Evolutionary conservation across 495 filamentous ascomycete species (phyloP).

Genomic region (Hypoxylon cercidicola): DNA sequence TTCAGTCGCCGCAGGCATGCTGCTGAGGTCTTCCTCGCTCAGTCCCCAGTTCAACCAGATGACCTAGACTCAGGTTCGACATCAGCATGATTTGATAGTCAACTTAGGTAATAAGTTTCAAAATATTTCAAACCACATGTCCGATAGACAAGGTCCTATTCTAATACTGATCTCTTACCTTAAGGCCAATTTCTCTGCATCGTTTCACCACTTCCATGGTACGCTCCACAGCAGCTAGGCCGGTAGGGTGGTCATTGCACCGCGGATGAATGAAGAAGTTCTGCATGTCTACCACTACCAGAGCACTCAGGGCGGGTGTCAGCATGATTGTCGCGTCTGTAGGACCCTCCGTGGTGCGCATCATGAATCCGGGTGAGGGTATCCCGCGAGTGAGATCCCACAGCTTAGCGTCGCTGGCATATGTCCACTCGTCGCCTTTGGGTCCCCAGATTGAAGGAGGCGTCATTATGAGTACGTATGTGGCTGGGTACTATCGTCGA

Average conservation of each 20-base stretch:
- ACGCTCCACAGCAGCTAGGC: slow-evolving; percentile 47
- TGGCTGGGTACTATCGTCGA: no score
- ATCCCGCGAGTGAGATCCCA: slow-evolving; percentile 40
- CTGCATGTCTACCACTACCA: slow-evolving; percentile 70
- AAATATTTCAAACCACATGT: neutral
- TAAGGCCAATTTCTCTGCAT: slow-evolving; percentile 57
- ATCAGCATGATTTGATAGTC: slow-evolving; percentile 16
- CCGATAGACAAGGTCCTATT: neutral
- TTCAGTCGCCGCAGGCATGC: slow-evolving; percentile 60
- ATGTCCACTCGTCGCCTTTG: slow-evolving; percentile 40
- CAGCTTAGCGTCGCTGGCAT: slow-evolving; percentile 19
- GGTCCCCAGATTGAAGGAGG: slow-evolving; percentile 32
- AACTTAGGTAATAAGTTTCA: neutral
- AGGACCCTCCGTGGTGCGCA: slow-evolving; percentile 34
- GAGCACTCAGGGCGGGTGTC: slow-evolving; percentile 49
- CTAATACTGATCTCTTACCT: slow-evolving; percentile 31
- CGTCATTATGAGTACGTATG: slow-evolving; percentile 12
- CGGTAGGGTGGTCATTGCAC: slow-evolving; percentile 50
- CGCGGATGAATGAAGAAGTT: slow-evolving; percentile 66
- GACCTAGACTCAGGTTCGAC: slow-evolving; percentile 41
- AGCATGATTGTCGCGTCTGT: slow-evolving; percentile 29
- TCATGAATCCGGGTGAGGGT: slow-evolving; percentile 16
- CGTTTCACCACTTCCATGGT: slow-evolving; percentile 47
- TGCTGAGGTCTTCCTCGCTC: slow-evolving; percentile 59
- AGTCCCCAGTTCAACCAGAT: slow-evolving; percentile 72